A percentile compares a stretch with the other conserved stretches of the same genome.
Conservation (phyloP, 139 green algal genomes). For the Gonium pectorale region DNA sequence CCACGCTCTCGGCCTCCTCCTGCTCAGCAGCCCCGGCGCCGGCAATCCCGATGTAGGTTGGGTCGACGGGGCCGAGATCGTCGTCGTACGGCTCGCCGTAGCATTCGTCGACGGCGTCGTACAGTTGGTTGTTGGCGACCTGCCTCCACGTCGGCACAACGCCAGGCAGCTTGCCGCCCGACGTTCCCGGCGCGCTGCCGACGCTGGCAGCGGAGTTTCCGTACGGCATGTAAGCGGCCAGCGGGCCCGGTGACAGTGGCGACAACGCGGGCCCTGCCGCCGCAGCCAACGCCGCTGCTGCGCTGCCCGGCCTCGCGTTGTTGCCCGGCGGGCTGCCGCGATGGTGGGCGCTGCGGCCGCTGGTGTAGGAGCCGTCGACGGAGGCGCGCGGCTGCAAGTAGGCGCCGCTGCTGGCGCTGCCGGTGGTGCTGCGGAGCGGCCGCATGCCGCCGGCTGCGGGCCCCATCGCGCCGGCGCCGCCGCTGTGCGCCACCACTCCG, state of each 20-base stretch:
- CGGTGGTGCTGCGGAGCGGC: neutral
- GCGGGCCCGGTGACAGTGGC: neutral
- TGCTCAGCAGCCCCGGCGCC: neutral
- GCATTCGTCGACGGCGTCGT: neutral
- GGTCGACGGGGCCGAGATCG: neutral
- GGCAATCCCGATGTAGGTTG: neutral
- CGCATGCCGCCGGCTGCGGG: neutral
- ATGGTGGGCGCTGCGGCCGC: neutral
- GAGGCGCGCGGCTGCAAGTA: neutral
- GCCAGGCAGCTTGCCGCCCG: conserved; percentile 7
- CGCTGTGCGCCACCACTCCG: neutral
- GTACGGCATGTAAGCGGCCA: neutral
- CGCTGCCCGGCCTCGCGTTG: neutral
- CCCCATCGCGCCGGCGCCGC: neutral
- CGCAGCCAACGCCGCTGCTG: too few species aligned
- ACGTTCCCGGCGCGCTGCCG: neutral
- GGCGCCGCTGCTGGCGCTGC: conserved; percentile 8
- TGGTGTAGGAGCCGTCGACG: neutral
- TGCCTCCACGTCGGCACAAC: conserved; percentile 35
- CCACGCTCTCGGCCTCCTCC: neutral
- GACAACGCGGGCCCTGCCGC: neutral
- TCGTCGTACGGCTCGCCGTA: neutral
- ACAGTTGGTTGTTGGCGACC: conserved; percentile 32
- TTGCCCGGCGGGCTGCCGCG: neutral
- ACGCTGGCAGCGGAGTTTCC: neutral